phyloP scores from a whole-genome alignment of 495 filamentous ascomycete genomes.

The Penicillium odoratum region DNA sequence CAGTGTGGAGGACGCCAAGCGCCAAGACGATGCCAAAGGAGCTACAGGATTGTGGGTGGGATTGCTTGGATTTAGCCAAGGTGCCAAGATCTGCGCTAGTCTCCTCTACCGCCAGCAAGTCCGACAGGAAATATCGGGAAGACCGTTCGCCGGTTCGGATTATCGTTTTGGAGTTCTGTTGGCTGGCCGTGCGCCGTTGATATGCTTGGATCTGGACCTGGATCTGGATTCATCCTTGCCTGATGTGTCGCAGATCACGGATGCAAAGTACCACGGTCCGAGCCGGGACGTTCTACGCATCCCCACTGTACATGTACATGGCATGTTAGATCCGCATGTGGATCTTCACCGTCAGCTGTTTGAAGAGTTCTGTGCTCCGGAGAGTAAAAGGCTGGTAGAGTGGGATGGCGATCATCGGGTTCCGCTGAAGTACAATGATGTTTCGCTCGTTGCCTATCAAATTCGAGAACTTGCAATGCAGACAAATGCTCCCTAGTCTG shows the following conservation, averaged over 20 bases:
- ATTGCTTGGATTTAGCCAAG: conserved; percentile 56
- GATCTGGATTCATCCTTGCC: neutral
- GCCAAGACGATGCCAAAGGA: no score
- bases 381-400: no score
- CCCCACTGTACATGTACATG: conserved; percentile 11
- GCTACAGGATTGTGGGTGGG: conserved; percentile 59
- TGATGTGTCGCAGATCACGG: neutral
- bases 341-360: neutral
- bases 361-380: neutral
- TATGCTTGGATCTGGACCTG: conserved; percentile 38
- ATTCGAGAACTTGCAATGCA: no score
- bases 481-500: no score
- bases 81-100: conserved; percentile 60
- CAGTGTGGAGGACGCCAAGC: no score
- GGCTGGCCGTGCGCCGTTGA: conserved; percentile 57
- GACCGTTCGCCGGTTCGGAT: neutral
- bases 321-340: conserved; percentile 2
- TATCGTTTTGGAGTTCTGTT: conserved; percentile 44
- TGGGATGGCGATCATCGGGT: conserved; percentile 11
- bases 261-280: no score
- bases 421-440: conserved; percentile 9
- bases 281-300: conserved; percentile 2
- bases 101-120: conserved; percentile 28
- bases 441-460: no score
- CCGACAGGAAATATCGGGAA: no score